These are phyloP conservation scores for Ophiostoma triangulosporum DNA, from an alignment of 2,329 filamentous ascomycete genomes.

Conservation along the genomic window DNA sequence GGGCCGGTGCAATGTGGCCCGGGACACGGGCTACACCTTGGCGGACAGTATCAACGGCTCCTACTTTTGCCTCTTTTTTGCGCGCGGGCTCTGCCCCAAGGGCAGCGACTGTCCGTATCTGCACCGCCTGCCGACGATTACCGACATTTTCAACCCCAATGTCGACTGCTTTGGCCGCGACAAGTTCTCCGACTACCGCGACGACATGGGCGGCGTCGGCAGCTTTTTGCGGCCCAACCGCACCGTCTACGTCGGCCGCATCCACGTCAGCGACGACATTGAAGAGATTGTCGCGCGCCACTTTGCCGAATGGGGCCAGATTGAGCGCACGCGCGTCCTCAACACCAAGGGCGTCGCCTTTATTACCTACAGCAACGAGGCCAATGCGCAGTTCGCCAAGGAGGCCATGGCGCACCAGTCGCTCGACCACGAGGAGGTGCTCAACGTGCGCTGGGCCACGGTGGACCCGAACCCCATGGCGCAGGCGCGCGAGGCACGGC, in stretches of 20 bases:
- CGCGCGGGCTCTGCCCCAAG: slow-evolving; percentile 58
- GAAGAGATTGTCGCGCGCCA: slow-evolving; percentile 91
- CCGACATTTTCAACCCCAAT: slow-evolving; percentile 86
- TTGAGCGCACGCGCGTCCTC: slow-evolving; percentile 78
- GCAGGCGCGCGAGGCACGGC: slow-evolving; percentile 75
- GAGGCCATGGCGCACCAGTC: slow-evolving; percentile 94
- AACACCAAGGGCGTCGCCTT: slow-evolving; percentile 87
- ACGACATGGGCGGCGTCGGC: slow-evolving; percentile 96
- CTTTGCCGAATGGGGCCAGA: slow-evolving; percentile 91
- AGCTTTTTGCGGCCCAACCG: slow-evolving; percentile 89
- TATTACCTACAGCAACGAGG: slow-evolving; percentile 84
- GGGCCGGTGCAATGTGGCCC: slow-evolving; percentile 74
- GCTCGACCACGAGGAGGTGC: slow-evolving; percentile 78
- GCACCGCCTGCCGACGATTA: slow-evolving; percentile 72
- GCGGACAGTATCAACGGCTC: slow-evolving; percentile 65
- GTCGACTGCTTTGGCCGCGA: slow-evolving; percentile 91
- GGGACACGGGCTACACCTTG: slow-evolving; percentile 65
- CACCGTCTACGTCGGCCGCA: slow-evolving; percentile 84
- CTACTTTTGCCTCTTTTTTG: slow-evolving; percentile 84
- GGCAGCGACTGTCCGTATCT: slow-evolving; percentile 91
- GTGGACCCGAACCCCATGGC: slow-evolving; percentile 92
- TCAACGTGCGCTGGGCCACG: slow-evolving; percentile 96
- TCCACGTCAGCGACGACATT: slow-evolving; percentile 93
- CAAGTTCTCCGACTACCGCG: slow-evolving; percentile 83
- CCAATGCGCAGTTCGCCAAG: slow-evolving; percentile 80